Evolutionary conservation across 2,329 filamentous ascomycete species (phyloP).

Genomic region (Talaromyces verruculosus): DNA sequence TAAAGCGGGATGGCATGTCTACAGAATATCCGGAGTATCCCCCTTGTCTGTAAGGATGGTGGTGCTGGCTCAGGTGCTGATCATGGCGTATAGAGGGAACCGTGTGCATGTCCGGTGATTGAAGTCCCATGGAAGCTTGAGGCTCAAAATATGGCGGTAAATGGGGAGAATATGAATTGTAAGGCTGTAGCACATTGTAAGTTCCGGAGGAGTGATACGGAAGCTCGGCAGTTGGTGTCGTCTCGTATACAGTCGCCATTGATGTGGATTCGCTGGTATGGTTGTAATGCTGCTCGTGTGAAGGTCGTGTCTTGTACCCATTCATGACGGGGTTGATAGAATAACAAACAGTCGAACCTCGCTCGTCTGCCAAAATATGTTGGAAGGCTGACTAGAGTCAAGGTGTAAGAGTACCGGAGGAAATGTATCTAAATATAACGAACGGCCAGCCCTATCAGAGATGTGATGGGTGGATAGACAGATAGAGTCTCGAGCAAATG

Average conservation of each 20-base stretch:
- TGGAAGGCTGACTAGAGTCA: neutral
- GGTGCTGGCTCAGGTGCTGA: constrained; percentile 10
- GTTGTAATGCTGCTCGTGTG: constrained; percentile 31
- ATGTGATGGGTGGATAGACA: neutral
- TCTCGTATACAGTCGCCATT: constrained; percentile 35
- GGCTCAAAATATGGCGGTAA: constrained; percentile 37
- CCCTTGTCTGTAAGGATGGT: constrained; percentile 10
- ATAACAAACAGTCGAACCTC: neutral
- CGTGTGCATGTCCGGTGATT: constrained; percentile 14
- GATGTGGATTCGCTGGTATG: constrained; percentile 21
- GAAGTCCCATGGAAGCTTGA: constrained; percentile 14
- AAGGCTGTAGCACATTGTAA: constrained; percentile 35
- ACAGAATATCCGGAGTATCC: constrained; percentile 6
- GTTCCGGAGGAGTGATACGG: constrained; percentile 30
- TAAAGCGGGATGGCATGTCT: constrained; percentile 17
- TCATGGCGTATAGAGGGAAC: constrained; percentile 15
- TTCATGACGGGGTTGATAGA: constrained; percentile 34
- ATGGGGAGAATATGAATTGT: constrained; percentile 34
- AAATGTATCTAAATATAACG: constrained; percentile 1
- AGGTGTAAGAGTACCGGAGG: neutral
- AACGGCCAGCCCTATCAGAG: constrained; percentile 1
- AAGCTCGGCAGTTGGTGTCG: constrained; percentile 35
- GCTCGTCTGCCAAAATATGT: constrained; percentile 3
- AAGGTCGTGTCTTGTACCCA: constrained; percentile 41
- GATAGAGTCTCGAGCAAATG: neutral